Evolutionary conservation across 192 early-diverging fungal genomes (phyloP), one percentile per base, ranked within the genome.

Genomic region (Linnemannia schmuckeri): DNA sequence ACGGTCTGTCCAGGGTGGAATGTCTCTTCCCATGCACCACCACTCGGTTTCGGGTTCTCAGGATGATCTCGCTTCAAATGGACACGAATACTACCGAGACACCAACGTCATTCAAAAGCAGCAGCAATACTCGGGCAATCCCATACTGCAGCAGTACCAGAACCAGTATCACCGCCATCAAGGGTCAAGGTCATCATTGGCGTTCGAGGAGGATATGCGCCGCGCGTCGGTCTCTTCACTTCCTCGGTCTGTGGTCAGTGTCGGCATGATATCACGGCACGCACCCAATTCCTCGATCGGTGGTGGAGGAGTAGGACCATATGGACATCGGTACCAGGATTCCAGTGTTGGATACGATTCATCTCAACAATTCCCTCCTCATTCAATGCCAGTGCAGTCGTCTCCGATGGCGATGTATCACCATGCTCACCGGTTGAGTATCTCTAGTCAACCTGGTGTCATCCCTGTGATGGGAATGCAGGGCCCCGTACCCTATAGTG

Each of bases 61-160:
- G 22, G 83, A 85, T 13, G 75, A 86, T 35, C 72, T 80, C n/a
- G 71, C 22, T n/a, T 57, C 49, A 1, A 66, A 35, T 12, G 76
- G 57, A 35, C 75, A 75, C 17, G 84, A 86, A 30, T 86, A 86
- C 38, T 86, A 86, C 22, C 79, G 84, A 4, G 78, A 85, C 55
- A 75, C 83, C 18, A 84, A 84, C 41, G 74, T 79, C 20, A 79
- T 84, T 7, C 82, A 84, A 30, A 84, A 75, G 52, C 82, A 84
- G 38, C 82, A 85, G 15, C 83, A 78, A 37, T 83, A 83, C 41
- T 61, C 82, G 0, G 74, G 61, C 61, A 77, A 78, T 37, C 41
- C 77, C 6, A 33, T 70, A 24, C n/a, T 84, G 49, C 82, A 73
- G 18, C 78, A 74, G 54, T 71, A 76, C 6, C 83, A 85, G n/a